Conservation (phyloP, 495 filamentous ascomycete species). For the Articulospora tetracladia region DNA sequence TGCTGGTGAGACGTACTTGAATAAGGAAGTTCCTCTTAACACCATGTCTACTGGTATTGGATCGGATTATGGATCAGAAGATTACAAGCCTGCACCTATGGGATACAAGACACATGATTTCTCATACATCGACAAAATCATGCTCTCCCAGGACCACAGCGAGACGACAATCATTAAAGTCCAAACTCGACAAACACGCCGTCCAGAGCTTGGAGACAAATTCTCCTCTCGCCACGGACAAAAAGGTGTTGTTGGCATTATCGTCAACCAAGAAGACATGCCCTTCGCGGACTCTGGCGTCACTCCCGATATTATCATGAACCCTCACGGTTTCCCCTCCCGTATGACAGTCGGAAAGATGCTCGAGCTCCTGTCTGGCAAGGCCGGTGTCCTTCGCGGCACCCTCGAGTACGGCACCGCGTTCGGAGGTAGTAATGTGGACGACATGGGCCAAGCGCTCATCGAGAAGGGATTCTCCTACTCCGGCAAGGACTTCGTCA, state of each 20-base stretch:
- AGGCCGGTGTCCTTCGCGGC: constrained; percentile 82
- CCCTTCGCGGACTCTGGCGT: constrained; percentile 91
- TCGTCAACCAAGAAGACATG: constrained; percentile 93
- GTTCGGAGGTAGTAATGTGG: constrained; percentile 87
- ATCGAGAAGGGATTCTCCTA: constrained; percentile 90
- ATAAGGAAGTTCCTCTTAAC: constrained; percentile 77
- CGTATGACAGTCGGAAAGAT: constrained; percentile 99
- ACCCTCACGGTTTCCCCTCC: constrained; percentile 98
- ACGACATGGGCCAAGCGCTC: constrained; percentile 82
- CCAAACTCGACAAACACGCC: constrained; percentile 84
- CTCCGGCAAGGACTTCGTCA: constrained; percentile 94
- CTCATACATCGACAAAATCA: constrained; percentile 88
- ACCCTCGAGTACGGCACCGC: constrained; percentile 81
- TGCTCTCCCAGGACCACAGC: constrained; percentile 80
- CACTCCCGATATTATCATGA: constrained; percentile 98
- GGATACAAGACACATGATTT: constrained; percentile 82
- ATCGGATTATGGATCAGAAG: constrained; percentile 56
- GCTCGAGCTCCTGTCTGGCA: constrained; percentile 90
- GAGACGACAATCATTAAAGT: constrained; percentile 84
- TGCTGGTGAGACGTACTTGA: constrained; percentile 77
- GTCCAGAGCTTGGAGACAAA: constrained; percentile 95
- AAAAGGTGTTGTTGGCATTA: constrained; percentile 96
- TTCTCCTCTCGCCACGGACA: constrained; percentile 99
- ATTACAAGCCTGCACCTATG: constrained; percentile 65
- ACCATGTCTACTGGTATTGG: constrained; percentile 60